Evolutionary conservation across 768 basidiomycete species (phyloP).

Genomic region (Termitomyces sp.): DNA sequence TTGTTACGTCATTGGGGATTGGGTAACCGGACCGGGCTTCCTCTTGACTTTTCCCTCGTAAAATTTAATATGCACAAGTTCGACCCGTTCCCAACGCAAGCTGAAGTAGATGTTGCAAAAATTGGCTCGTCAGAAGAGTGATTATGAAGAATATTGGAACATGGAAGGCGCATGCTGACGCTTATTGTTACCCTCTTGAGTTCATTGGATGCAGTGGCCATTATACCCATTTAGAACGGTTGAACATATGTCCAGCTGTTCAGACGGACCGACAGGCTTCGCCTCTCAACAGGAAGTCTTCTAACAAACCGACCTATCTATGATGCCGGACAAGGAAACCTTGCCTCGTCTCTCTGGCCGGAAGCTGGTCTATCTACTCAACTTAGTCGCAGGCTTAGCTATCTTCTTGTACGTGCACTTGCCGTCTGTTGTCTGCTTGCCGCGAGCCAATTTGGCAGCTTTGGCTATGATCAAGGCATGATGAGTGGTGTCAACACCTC

Average conservation of each 20-base stretch:
- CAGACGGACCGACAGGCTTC: neutral
- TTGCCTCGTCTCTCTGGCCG: conserved; percentile 14
- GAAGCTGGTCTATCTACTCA: conserved; percentile 20
- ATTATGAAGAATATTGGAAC: neutral
- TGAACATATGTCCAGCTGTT: neutral
- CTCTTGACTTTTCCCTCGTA: neutral
- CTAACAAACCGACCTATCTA: neutral
- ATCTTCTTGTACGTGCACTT: conserved; percentile 22
- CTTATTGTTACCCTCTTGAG: neutral
- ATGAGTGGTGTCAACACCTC: conserved; percentile 43
- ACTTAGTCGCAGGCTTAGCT: conserved; percentile 24
- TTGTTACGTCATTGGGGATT: neutral
- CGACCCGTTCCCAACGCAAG: neutral
- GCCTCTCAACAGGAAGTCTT: neutral
- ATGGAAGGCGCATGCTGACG: neutral
- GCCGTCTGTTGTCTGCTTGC: neutral
- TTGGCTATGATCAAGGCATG: conserved; percentile 44
- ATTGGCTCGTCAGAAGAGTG: neutral
- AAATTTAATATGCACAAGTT: too few species aligned
- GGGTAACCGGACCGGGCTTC: neutral
- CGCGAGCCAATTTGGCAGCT: conserved; percentile 19
- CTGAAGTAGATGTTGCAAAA: neutral
- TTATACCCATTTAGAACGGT: neutral
- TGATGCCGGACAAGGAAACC: neutral
- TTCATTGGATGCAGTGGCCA: neutral